Percentiles rank a stretch among this genome's conserved stretches.
Conservation (phyloP, 257 asterid species). For the Parsonsia alboflavescens region DNA sequence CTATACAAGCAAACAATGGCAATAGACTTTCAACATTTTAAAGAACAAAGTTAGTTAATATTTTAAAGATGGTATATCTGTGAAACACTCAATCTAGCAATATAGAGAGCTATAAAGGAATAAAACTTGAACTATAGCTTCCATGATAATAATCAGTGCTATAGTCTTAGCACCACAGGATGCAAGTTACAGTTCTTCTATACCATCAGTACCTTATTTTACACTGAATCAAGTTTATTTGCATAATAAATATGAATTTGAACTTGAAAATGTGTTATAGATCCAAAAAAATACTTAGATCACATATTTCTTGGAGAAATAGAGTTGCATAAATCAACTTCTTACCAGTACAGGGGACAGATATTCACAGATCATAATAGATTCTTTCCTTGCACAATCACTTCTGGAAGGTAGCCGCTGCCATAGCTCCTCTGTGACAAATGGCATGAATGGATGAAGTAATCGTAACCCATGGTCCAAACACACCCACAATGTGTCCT, state of each 20-base stretch:
- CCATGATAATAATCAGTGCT: not conserved
- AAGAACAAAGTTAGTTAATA: not conserved
- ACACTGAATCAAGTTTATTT: not conserved
- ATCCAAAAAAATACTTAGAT: not conserved
- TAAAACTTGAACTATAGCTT: not conserved
- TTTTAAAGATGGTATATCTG: not conserved
- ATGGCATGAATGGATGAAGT: constrained; percentile 98
- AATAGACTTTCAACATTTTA: not conserved
- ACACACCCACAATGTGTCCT: constrained; percentile 86
- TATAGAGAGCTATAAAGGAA: not conserved
- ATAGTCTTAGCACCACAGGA: not conserved
- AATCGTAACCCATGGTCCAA: constrained; percentile 77
- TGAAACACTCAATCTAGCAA: not conserved
- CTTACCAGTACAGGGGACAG: constrained; percentile 65
- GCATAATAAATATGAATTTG: not conserved
- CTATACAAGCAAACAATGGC: not conserved
- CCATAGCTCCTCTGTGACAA: constrained; percentile 93
- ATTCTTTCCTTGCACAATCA: constrained; percentile 59
- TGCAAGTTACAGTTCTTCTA: not conserved
- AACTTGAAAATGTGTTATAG: not conserved
- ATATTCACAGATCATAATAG: constrained; percentile 78
- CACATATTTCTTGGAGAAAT: not conserved
- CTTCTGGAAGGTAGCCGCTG: constrained; percentile 81
- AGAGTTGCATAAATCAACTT: not conserved
- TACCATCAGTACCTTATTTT: not conserved